phyloP scores from a whole-genome alignment of 129 eudicot genomes.

The Saposhnikovia divaricata region DNA sequence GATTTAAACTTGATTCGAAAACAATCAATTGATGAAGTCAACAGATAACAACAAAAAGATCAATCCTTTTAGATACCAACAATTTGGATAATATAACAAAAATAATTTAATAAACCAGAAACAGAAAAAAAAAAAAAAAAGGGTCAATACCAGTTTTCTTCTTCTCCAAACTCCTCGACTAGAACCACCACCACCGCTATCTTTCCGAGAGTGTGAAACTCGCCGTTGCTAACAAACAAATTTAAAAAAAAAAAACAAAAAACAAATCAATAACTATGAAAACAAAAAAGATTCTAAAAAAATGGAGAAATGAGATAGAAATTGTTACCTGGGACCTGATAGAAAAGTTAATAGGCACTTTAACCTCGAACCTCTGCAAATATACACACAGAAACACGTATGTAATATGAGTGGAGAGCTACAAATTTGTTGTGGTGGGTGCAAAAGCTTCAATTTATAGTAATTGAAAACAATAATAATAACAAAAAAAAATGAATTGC shows the following conservation, averaged over 20 bases:
- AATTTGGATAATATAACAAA: not conserved
- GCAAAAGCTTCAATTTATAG: not conserved
- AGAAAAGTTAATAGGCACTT: constrained; percentile 22
- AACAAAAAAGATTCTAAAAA: not conserved
- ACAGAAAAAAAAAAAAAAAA: not conserved
- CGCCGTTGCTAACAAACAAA: constrained; percentile 22
- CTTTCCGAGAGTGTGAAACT: constrained; percentile 21
- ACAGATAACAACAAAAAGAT: not conserved
- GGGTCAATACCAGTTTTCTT: constrained; percentile 52
- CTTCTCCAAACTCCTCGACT: constrained; percentile 77
- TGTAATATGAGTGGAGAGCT: not conserved
- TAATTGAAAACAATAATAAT: too few species aligned
- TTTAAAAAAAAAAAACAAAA: not conserved
- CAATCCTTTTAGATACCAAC: not conserved
- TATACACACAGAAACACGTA: not conserved
- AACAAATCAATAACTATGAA: not conserved
- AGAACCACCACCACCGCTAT: constrained; percentile 16
- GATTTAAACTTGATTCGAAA: not conserved
- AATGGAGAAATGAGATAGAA: not conserved
- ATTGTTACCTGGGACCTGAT: constrained; percentile 39
- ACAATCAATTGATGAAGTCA: not conserved
- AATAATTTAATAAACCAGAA: not conserved
- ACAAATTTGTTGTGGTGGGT: not conserved
- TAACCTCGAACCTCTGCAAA: constrained; percentile 34
- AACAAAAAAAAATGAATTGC: too few species aligned